These are phyloP conservation scores for Podospora pseudocomata DNA, from an alignment of 495 filamentous ascomycete genomes.

Conservation along the genomic window DNA sequence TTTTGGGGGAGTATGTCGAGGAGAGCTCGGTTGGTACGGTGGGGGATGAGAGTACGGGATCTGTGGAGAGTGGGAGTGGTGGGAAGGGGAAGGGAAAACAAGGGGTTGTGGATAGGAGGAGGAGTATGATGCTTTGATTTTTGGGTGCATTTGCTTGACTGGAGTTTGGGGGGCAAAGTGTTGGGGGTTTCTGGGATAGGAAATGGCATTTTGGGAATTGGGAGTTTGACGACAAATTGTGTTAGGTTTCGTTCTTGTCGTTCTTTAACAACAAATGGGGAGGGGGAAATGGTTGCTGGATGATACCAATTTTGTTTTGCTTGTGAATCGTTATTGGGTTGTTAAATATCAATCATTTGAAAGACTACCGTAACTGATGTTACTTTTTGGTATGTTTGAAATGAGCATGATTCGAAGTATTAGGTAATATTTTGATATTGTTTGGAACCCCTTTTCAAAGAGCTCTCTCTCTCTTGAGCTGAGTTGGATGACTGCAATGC, in stretches of 20 bases:
- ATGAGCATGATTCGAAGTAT: not conserved
- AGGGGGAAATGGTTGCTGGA: not conserved
- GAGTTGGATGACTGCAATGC: not conserved
- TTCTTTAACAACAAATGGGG: not conserved
- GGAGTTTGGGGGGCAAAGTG: not conserved
- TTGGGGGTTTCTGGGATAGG: not conserved
- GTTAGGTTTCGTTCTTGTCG: not conserved
- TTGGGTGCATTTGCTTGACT: conserved; percentile 2
- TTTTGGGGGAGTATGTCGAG: conserved; percentile 12
- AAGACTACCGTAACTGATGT: not conserved
- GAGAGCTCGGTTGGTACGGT: not conserved
- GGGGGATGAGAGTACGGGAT: conserved; percentile 4
- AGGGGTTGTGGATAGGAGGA: conserved; percentile 32
- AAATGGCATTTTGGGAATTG: not conserved
- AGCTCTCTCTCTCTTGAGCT: not conserved
- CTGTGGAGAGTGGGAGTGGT: not conserved
- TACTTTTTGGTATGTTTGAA: not conserved
- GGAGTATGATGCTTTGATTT: conserved; percentile 58
- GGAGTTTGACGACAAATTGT: not conserved
- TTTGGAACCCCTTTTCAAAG: not conserved
- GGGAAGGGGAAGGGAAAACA: not conserved
- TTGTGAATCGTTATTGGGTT: not conserved
- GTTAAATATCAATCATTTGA: not conserved
- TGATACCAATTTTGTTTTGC: conserved; percentile 3
- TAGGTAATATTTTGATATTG: not conserved